A percentile compares a stretch with the other conserved stretches of the same genome.
Evolutionary conservation across 1,139 yeast species (phyloP).

Genomic region (Suhomyces wounanorum): DNA sequence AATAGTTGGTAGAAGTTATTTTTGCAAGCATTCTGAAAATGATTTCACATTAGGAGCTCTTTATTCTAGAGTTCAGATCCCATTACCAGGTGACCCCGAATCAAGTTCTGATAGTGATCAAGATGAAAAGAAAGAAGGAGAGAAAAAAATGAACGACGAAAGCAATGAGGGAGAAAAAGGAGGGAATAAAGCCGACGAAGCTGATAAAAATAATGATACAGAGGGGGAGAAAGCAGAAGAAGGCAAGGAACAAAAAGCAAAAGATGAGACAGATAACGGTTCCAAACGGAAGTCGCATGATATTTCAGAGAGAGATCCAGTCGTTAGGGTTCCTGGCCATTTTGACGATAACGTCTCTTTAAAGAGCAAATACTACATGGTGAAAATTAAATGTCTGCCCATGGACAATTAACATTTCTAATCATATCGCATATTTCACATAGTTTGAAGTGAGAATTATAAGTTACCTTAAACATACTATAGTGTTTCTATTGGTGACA

Average conservation of each 20-base stretch:
- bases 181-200: neutral
- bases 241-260: neutral
- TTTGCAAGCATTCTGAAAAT: conserved; percentile 12
- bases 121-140: neutral
- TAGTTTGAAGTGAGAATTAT: no score
- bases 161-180: neutral
- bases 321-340: conserved; percentile 9
- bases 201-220: neutral
- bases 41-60: conserved; percentile 15
- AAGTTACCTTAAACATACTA: no score
- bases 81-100: conserved; percentile 8
- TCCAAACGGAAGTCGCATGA: neutral
- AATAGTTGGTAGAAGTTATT: conserved; percentile 7
- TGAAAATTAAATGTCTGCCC: conserved; percentile 14
- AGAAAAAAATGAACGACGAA: neutral
- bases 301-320: neutral
- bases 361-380: conserved; percentile 16
- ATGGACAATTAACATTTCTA: neutral
- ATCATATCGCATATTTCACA: neutral
- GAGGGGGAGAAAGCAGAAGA: neutral
- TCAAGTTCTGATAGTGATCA: conserved; percentile 3
- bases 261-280: neutral
- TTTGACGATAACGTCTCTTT: conserved; percentile 7
- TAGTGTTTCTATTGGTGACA: neutral
- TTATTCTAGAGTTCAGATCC: conserved; percentile 9